phyloP scores from a whole-genome alignment of 2,329 filamentous ascomycete species.

The Calonectria honghensis region DNA sequence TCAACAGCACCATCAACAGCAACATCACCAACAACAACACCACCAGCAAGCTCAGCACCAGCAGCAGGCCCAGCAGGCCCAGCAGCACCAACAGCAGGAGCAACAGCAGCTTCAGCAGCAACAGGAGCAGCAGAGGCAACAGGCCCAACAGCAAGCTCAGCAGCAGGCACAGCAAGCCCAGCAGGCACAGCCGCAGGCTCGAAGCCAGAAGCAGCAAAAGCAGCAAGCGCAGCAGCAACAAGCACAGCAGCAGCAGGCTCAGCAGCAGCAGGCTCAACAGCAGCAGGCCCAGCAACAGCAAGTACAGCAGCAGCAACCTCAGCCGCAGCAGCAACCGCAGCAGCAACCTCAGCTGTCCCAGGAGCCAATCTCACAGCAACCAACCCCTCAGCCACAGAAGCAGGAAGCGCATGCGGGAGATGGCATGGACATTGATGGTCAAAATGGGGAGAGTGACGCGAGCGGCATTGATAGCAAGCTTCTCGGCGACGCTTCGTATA shows the following conservation, averaged over 20 bases:
- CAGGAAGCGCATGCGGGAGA: slow-evolving; percentile 67
- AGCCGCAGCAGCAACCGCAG: slow-evolving; percentile 55
- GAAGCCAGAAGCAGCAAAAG: slow-evolving; percentile 45
- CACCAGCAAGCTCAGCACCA: slow-evolving; percentile 21
- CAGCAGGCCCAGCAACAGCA: slow-evolving; percentile 55
- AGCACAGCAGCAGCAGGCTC: slow-evolving; percentile 58
- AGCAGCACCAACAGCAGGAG: slow-evolving; percentile 38
- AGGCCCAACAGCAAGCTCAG: slow-evolving; percentile 30
- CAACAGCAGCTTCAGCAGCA: slow-evolving; percentile 16
- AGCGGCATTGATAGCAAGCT: slow-evolving; percentile 68
- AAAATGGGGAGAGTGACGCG: slow-evolving; percentile 67
- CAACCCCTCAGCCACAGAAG: slow-evolving; percentile 60
- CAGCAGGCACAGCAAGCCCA: slow-evolving; percentile 39
- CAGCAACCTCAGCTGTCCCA: slow-evolving; percentile 50
- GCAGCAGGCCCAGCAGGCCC: slow-evolving; percentile 10
- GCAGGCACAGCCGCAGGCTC: slow-evolving; percentile 17
- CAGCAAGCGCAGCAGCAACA: slow-evolving; percentile 57
- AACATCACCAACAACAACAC: slow-evolving; percentile 43
- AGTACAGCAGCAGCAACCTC: slow-evolving; percentile 54
- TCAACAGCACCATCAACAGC: slow-evolving; percentile 43
- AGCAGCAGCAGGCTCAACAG: slow-evolving; percentile 57
- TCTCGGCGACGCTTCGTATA: slow-evolving; percentile 69
- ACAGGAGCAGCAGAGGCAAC: slow-evolving; percentile 38
- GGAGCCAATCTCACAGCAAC: slow-evolving; percentile 55
- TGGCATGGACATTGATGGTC: slow-evolving; percentile 72